These are phyloP conservation scores for Capronia epimyces DNA, from an alignment of 2,329 filamentous ascomycete species.

Conservation along the genomic window DNA sequence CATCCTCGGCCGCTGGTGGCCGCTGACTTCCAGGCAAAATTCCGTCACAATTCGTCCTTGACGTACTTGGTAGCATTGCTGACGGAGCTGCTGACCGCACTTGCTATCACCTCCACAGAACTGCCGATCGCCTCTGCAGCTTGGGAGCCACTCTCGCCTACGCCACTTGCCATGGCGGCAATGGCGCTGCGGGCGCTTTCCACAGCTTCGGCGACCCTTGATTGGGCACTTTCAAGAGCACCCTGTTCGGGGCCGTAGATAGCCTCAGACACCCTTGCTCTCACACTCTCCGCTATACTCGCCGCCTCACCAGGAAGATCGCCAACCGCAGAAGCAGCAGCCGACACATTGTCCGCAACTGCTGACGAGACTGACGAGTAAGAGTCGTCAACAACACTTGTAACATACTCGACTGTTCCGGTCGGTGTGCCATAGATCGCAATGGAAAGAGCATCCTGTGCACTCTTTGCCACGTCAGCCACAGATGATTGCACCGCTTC, in stretches of 20 bases:
- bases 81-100: slow-evolving; percentile 41
- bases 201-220: slow-evolving; percentile 32
- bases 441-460: slow-evolving; percentile 51
- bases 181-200: slow-evolving; percentile 36
- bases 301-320: slow-evolving; percentile 19
- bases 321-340: slow-evolving; percentile 30
- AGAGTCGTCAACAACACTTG: slow-evolving; percentile 39
- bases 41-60: slow-evolving; percentile 50
- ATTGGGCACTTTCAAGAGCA: slow-evolving; percentile 35
- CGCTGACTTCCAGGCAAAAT: background rate
- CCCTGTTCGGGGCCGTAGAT: slow-evolving; percentile 45
- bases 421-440: slow-evolving; percentile 55
- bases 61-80: slow-evolving; percentile 41
- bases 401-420: slow-evolving; percentile 42
- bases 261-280: slow-evolving; percentile 38
- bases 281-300: slow-evolving; percentile 22
- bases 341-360: slow-evolving; percentile 39
- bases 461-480: slow-evolving; percentile 50
- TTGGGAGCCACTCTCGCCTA: slow-evolving; percentile 28
- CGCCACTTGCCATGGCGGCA: slow-evolving; percentile 32
- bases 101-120: slow-evolving; percentile 45
- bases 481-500: slow-evolving; percentile 52
- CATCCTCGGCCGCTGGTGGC: too few species aligned
- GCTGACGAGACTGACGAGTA: slow-evolving; percentile 45
- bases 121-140: slow-evolving; percentile 38